Percentiles rank a stretch among this genome's conserved stretches.
These are phyloP conservation scores for Cochliopodium minus DNA, from an alignment of 208 protist species.

Conservation along the genomic window DNA sequence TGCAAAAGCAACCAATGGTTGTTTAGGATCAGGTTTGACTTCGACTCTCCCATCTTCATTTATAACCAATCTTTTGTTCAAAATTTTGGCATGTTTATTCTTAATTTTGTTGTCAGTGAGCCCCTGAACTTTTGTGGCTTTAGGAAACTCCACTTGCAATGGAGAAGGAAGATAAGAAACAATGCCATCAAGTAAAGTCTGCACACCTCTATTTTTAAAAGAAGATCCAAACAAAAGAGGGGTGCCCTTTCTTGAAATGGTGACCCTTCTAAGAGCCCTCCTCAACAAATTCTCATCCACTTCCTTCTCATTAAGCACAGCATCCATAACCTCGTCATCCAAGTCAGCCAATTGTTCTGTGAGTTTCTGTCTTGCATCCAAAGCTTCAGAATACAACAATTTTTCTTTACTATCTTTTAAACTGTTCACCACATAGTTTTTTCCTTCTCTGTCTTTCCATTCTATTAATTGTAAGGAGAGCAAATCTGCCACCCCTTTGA, in stretches of 20 bases:
- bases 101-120: no score
- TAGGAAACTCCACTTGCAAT: conserved; percentile 30
- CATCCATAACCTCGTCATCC: conserved; percentile 27
- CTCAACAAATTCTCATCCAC: conserved; percentile 49
- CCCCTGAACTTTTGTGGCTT: no score
- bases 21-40: neutral
- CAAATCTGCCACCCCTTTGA: conserved; percentile 63
- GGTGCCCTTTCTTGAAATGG: conserved; percentile 29
- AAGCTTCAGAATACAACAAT: neutral
- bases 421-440: neutral
- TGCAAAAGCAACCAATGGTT: conserved; percentile 18
- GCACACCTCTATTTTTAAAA: conserved; percentile 58
- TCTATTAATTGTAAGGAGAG: conserved; percentile 37
- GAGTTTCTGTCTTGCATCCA: conserved; percentile 11
- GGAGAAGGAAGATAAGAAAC: conserved; percentile 70
- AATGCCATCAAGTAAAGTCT: conserved; percentile 66
- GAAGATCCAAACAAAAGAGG: conserved; percentile 69
- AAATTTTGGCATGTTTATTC: no score
- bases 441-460: conserved; percentile 45
- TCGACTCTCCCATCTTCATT: neutral
- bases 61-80: neutral
- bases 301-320: conserved; percentile 27
- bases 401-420: neutral
- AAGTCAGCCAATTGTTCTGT: conserved; percentile 24
- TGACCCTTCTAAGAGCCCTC: conserved; percentile 30